Percentiles rank a stretch among this genome's conserved stretches.
Evolutionary conservation across 2,329 filamentous ascomycete genomes (phyloP).

Genomic region (Epichloe amarillans): DNA sequence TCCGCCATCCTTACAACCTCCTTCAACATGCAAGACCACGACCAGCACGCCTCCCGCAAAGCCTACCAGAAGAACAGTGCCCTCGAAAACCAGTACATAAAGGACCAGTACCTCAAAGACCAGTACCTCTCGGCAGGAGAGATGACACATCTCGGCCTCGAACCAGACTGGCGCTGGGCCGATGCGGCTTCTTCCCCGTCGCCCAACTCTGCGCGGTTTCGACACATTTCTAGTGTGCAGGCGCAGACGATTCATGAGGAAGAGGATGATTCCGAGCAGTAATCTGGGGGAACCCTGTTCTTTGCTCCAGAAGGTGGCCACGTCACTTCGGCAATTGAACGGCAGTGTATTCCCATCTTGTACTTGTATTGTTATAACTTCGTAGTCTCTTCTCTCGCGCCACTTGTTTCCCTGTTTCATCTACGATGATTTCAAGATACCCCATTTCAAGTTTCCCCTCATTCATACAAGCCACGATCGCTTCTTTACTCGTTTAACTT

Average conservation of each 20-base stretch:
- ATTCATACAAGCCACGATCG: background rate
- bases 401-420: background rate
- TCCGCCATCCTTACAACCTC: constrained; percentile 41
- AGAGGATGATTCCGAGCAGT: constrained; percentile 48
- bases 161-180: constrained; percentile 26
- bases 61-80: background rate
- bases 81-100: constrained; percentile 10
- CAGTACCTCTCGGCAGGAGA: constrained; percentile 2
- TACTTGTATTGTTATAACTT: background rate
- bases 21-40: constrained; percentile 28
- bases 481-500: background rate
- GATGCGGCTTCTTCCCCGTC: constrained; percentile 18
- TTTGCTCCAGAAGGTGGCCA: too few species aligned
- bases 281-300: background rate
- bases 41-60: constrained; percentile 6
- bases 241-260: constrained; percentile 60
- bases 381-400: background rate
- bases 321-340: too few species aligned
- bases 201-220: constrained; percentile 15
- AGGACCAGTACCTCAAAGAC: constrained; percentile 5
- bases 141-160: constrained; percentile 11
- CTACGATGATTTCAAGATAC: constrained; percentile 5
- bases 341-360: background rate
- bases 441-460: background rate
- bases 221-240: constrained; percentile 36